Evolutionary conservation across 768 basidiomycete genomes (phyloP), one percentile per base, ranked within the genome.

Genomic region (Rhodosporidiobolus sp.): DNA sequence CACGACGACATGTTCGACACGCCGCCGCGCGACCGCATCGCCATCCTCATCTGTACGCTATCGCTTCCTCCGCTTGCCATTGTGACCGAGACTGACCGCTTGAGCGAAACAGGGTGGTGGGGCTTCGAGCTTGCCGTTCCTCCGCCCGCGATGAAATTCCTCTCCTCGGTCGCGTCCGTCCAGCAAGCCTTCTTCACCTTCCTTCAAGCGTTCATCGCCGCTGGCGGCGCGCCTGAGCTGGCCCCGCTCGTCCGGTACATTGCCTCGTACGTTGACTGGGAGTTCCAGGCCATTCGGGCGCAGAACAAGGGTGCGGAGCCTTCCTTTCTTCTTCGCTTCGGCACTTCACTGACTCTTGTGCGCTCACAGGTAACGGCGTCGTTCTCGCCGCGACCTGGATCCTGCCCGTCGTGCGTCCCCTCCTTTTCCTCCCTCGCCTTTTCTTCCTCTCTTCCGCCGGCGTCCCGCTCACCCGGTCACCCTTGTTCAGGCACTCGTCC

Each of bases 381-480:
- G 87, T 94, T 46, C 91, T 92, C 78, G 89, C 90, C 60, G 89
- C 92, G 11, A 94, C 92, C n/a, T 94, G 92, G 90, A 48, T 72
- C 19, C 53, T 72, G 0, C 71, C 71, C 2, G 59, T 72, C 10
- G 64, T 67, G 26, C 22, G 59, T 26, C 52, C 24, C 12, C 14
- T 34, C 8, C 24, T 14, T n/a, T 5, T 32, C 4, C 62, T 50
- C 30, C 46, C 32, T 20, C 19, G 24, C 24, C 6, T n/a, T 20
- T 11, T 1, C 19, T 12, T 63, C 50, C 26, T 24, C 22, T 11
- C 4, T 6, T n/a, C 26, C 48, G 20, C 14, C 3, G 17, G 4
- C 7, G 22, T 30, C 11, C 6, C 1, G 7, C 7, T 4, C 30
- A 35, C 34, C 32, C n/a, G n/a, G n/a, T n/a, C 16, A 3, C 60